Base-by-base conservation (phyloP, 805 yeast genomes). In the Torulaspora microellipsoides region DNA sequence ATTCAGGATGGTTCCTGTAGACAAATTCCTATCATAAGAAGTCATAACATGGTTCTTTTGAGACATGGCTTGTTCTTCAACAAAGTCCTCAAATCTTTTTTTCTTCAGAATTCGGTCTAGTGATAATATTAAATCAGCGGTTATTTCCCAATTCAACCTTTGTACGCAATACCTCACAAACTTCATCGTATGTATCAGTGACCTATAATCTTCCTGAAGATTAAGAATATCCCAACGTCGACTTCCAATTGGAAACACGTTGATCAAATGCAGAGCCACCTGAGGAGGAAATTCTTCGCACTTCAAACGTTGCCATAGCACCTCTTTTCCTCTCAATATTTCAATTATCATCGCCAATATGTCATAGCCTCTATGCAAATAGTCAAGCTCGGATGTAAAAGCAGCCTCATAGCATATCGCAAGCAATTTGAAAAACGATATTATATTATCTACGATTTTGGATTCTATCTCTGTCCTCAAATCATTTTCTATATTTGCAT, bases 111-210 rank as follows among this genome's bases (percentile, higher is more conserved):
- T 42, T 8, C 45, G 43, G 37, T 61, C 53, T 15, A 60, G 35
- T 9, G 32, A 36, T 45, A 81, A 76, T 23, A 86, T 66, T 41
- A 86, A 81, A 15, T 72, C 72, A 37, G 71, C 59, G 35, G 59
- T 60, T 13, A 73, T 47, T 15, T 47, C 56, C 72, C 70, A 67
- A 9, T 66, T 66, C 15, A 51, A 46, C 5, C 52, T 49, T 27
- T 57, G 58, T 10, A 33, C 28, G 36, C 58, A 48, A 36, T 46
- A 51, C 3, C 45, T 40, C 4, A 58, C 37, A 27, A 58, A 54
- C 7, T 40, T 42, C 10, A 61, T 46, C 13, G 58, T 46, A 1
- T 43, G 43, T 1, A 23, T 3, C n/a, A 56, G 23, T 9, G 40
- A 41, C 1, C 17, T 17, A 34, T 46, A 60, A 8, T 39, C 39